Percentiles rank a stretch among this genome's conserved stretches.
These are phyloP conservation scores for Wallemia hederae DNA, from an alignment of 1,284 basidiomycete species.

Conservation along the genomic window DNA sequence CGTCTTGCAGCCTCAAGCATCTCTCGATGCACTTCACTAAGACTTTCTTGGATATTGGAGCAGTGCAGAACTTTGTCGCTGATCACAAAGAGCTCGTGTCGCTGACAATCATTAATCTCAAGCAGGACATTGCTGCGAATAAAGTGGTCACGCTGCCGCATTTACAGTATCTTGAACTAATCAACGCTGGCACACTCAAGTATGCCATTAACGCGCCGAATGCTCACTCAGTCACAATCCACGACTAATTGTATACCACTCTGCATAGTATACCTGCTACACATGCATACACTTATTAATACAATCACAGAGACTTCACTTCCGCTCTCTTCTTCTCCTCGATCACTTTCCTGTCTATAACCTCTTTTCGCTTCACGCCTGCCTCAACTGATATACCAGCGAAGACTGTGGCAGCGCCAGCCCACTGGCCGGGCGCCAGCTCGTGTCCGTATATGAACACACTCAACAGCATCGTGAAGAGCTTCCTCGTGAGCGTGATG, in stretches of 20 bases:
- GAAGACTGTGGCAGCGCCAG: constrained; percentile 68
- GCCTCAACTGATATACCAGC: constrained; percentile 80
- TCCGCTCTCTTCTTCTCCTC: constrained; percentile 2
- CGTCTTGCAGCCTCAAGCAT: background rate
- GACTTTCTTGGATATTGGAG: background rate
- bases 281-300: background rate
- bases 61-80: background rate
- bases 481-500: constrained; percentile 83
- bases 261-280: background rate
- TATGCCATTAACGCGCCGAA: background rate
- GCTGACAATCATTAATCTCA: background rate
- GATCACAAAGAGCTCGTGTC: background rate
- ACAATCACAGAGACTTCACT: background rate
- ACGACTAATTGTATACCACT: background rate
- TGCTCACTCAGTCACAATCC: background rate
- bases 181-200: background rate
- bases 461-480: constrained; percentile 92
- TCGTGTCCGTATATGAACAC: constrained; percentile 76
- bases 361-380: constrained; percentile 43
- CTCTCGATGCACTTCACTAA: background rate
- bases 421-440: constrained; percentile 62
- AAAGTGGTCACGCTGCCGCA: background rate
- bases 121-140: background rate
- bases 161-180: background rate
- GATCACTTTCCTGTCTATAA: constrained; percentile 8